Evolutionary conservation across 108 stramenopile genomes (phyloP), one percentile per base, ranked within the genome.

Genomic region (Cyclotella kingstonii): DNA sequence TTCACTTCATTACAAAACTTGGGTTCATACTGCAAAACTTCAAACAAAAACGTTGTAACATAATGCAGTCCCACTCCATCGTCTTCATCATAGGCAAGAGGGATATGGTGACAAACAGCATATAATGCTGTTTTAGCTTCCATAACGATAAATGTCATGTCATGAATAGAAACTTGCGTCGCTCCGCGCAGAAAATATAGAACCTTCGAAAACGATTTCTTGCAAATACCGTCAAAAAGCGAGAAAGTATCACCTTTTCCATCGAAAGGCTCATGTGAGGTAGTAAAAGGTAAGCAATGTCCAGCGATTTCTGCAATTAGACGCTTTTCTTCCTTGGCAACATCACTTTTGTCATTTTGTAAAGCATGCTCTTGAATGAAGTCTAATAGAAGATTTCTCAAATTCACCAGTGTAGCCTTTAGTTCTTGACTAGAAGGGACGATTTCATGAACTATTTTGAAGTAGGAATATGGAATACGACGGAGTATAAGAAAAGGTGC

Each of bases 401-500:
- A 15, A n/a, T 54, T 22, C 10, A 8, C 22, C 60, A 61, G 26
- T 3, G 39, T 6, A 30, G 59, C 31, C 3, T 18, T 26, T 11
- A 35, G 60, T 5, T 70, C 25, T 17, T 7, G 29, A 29, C 60
- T 35, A 19, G 52, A 54, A 4, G 5, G 0, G n/a, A 61, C 15
- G 28, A 12, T 25, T 38, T 53, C 12, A 39, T 69, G 68, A 21
- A 70, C 15, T 29, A 11, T 27, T 38, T 25, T 45, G 35, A 61
- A 70, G 31, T 60, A 70, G 12, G 54, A 60, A 46, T 45, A 44
- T 25, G 68, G 68, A 12, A 70, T 39, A 19, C 68, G 46, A 31
- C 68, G 68, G 31, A 70, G 68, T 30, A 70, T 53, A 1, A 70
- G 60, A 17, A 70, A 60, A 14, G 68, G 68, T 38, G 68, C 39